Evolutionary conservation across 768 basidiomycete species (phyloP), one percentile per base, ranked within the genome.

Genomic region (Amanita jacksonii): DNA sequence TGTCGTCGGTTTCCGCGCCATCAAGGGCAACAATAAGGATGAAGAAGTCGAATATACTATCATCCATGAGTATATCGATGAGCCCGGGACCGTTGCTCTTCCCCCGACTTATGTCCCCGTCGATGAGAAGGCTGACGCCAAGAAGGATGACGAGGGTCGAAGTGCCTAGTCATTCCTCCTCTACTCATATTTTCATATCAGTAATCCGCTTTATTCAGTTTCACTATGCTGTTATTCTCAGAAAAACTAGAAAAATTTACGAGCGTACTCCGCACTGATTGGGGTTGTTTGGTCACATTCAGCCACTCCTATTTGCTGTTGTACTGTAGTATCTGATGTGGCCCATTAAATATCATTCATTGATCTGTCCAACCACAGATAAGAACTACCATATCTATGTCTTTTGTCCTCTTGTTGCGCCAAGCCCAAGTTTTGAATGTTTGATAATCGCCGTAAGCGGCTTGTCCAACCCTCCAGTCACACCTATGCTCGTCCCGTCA

Each of bases 361-460:
- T n/a, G n/a, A n/a, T n/a, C n/a, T n/a, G n/a, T n/a, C n/a, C n/a
- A n/a, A n/a, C n/a, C n/a, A n/a, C n/a, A n/a, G n/a, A n/a, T n/a
- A n/a, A n/a, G n/a, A n/a, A n/a, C n/a, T n/a, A n/a, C 31, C 22
- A 34, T 34, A 4, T 5, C 15, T 2, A 23, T 15, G 12, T 12
- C 9, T 25, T 31, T 28, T 54, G 18, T 34, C 5, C 27, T 51
- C 55, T 65, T 20, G 56, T 67, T 5, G 90, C 88, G 12, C 91
- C 91, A 44, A 96, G 62, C 0, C 91, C 91, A 9, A 83, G 67
- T 62, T 88, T 93, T 13, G 88, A 81, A 48, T 75, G 77, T 64
- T 93, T 96, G 60, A 93, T 82, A 39, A 90, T 74, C 9, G 88
- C 91, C 0, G 78, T 78, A 43, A 96, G 64, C 25, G 91, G 91